A percentile compares a stretch with the other conserved stretches of the same genome.
phyloP scores from a whole-genome alignment of 768 basidiomycete species.

The Udeniomyces megalosporus region DNA sequence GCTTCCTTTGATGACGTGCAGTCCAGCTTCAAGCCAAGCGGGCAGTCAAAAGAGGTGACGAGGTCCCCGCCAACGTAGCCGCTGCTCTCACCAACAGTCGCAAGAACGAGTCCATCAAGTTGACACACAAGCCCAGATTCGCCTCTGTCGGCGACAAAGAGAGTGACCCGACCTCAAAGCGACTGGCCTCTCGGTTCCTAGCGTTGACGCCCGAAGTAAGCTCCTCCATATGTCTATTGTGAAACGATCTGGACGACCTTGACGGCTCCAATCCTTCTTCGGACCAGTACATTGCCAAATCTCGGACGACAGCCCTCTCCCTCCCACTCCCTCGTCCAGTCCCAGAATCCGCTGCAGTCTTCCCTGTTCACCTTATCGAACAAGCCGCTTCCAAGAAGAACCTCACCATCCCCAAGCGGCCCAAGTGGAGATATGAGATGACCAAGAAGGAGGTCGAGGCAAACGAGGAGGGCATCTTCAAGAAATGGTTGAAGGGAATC shows the following conservation, averaged over 20 bases:
- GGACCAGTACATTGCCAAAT: slow-evolving; percentile 23
- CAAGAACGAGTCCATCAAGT: not conserved
- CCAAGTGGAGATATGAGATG: slow-evolving; percentile 76
- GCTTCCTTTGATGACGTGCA: slow-evolving; percentile 30
- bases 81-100: not conserved
- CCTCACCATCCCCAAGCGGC: slow-evolving; percentile 47
- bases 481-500: slow-evolving; percentile 53
- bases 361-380: slow-evolving; percentile 19
- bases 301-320: slow-evolving; percentile 23
- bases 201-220: slow-evolving; percentile 18
- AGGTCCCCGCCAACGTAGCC: slow-evolving; percentile 8
- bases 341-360: slow-evolving; percentile 13
- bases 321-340: slow-evolving; percentile 23
- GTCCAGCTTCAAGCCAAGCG: slow-evolving; percentile 60
- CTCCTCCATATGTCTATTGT: too few species aligned
- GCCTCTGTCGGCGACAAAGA: not conserved
- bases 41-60: slow-evolving; percentile 67
- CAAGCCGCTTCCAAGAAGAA: slow-evolving; percentile 19
- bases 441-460: slow-evolving; percentile 73
- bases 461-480: slow-evolving; percentile 74
- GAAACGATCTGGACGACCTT: too few species aligned
- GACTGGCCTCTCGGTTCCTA: slow-evolving; percentile 22
- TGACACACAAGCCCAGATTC: not conserved
- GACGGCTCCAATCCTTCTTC: too few species aligned
- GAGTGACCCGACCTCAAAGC: slow-evolving; percentile 3